phyloP scores from a whole-genome alignment of 2,329 filamentous ascomycete species.

The Botrytis byssoidea region DNA sequence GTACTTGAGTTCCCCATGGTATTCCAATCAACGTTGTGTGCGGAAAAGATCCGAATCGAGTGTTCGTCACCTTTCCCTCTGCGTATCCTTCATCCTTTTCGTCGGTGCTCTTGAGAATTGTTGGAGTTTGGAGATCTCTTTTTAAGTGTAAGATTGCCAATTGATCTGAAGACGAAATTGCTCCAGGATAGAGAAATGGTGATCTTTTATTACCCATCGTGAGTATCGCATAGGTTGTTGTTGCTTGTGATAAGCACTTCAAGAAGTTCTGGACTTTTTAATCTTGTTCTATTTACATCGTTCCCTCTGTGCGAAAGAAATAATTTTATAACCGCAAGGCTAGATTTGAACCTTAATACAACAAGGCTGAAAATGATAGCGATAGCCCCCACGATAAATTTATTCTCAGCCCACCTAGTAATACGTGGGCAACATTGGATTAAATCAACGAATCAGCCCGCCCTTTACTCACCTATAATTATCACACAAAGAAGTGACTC shows the following conservation, averaged over 20 bases:
- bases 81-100: conserved; percentile 69
- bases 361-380: conserved; percentile 6
- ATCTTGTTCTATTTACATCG: background rate
- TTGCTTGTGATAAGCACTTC: background rate
- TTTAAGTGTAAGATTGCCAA: conserved; percentile 86
- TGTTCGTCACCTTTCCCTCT: conserved; percentile 81
- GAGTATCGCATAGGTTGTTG: background rate
- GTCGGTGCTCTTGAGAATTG: conserved; percentile 63
- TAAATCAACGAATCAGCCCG: conserved; percentile 1
- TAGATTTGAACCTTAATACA: background rate
- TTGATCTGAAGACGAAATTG: conserved; percentile 58
- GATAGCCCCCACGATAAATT: background rate
- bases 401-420: background rate
- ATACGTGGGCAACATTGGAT: background rate
- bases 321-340: conserved; percentile 12
- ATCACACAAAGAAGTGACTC: conserved; percentile 23
- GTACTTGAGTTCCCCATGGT: conserved; percentile 89
- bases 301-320: conserved; percentile 18
- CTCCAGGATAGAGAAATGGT: conserved; percentile 74
- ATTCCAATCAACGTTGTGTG: conserved; percentile 74
- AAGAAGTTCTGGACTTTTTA: conserved; percentile 17
- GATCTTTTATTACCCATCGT: conserved; percentile 48
- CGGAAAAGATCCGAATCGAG: conserved; percentile 87
- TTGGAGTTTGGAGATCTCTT: conserved; percentile 78
- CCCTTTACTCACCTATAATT: conserved; percentile 1